phyloP scores from a whole-genome alignment of 2,329 filamentous ascomycete species.

The Ophiostoma sp. region DNA sequence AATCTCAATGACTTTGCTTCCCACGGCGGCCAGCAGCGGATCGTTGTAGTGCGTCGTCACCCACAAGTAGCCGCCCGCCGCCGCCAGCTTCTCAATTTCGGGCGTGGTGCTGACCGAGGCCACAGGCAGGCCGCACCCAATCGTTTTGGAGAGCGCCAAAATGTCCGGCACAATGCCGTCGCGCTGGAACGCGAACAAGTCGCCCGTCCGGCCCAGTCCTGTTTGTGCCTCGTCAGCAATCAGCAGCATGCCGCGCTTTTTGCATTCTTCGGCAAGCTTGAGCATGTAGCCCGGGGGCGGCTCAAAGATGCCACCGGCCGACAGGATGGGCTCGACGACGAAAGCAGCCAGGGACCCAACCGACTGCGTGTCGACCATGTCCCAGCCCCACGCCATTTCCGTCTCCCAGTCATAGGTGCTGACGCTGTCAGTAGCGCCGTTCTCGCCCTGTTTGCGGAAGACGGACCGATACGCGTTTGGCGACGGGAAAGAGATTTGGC shows the following conservation, averaged over 20 bases:
- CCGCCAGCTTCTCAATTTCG: conserved; percentile 37
- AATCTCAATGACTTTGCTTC: conserved; percentile 62
- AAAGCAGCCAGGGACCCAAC: conserved; percentile 63
- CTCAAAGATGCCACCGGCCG: conserved; percentile 56
- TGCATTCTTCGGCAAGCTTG: conserved; percentile 53
- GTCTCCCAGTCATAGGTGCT: conserved; percentile 64
- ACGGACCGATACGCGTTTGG: neutral
- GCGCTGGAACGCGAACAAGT: conserved; percentile 58
- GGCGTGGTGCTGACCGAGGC: neutral
- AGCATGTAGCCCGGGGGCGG: conserved; percentile 57
- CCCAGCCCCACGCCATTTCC: conserved; percentile 63
- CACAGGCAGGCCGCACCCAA: neutral
- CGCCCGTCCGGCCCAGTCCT: conserved; percentile 55
- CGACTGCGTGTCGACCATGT: conserved; percentile 59
- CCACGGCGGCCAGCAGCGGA: conserved; percentile 59
- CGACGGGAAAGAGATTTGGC: neutral
- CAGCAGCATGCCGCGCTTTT: conserved; percentile 55
- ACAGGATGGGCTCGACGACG: conserved; percentile 62
- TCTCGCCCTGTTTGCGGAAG: neutral
- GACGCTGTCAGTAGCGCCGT: conserved; percentile 49
- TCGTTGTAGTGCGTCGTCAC: conserved; percentile 65
- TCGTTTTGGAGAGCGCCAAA: neutral
- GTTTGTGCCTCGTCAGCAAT: conserved; percentile 64
- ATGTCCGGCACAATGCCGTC: conserved; percentile 42
- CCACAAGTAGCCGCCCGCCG: conserved; percentile 54